Evolutionary conservation across 2,329 filamentous ascomycete species (phyloP).

Genomic region (Aspergillus fischeri): DNA sequence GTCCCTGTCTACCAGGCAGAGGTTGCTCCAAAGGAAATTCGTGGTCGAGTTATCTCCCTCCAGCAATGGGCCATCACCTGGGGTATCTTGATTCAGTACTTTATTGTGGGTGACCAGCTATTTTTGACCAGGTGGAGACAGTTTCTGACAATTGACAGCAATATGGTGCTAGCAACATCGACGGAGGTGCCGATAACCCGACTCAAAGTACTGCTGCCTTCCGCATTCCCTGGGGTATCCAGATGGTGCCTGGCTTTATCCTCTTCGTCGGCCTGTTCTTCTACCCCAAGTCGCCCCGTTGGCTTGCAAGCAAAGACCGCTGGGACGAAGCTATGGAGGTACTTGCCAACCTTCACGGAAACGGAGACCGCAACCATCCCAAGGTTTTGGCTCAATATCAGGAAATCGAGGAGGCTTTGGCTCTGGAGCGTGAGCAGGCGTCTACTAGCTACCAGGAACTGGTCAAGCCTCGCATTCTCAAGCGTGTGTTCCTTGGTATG

Average conservation of each 20-base stretch:
- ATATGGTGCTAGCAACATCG: slow-evolving; percentile 42
- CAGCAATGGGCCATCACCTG: slow-evolving; percentile 73
- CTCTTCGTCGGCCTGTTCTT: slow-evolving; percentile 52
- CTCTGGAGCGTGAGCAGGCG: slow-evolving; percentile 66
- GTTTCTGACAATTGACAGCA: slow-evolving; percentile 3
- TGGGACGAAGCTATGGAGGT: slow-evolving; percentile 51
- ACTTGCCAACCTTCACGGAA: slow-evolving; percentile 55
- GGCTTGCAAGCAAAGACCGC: slow-evolving; percentile 58
- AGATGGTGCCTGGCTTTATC: slow-evolving; percentile 56
- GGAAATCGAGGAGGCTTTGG: slow-evolving; percentile 67
- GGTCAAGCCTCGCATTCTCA: slow-evolving; percentile 65
- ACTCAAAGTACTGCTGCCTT: slow-evolving; percentile 57
- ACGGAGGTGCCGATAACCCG: slow-evolving; percentile 43
- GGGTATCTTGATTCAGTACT: slow-evolving; percentile 66
- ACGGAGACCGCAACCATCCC: slow-evolving; percentile 59
- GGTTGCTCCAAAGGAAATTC: slow-evolving; percentile 53
- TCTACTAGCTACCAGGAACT: slow-evolving; percentile 68
- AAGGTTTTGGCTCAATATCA: slow-evolving; percentile 64
- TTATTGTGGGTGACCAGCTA: slow-evolving; percentile 39
- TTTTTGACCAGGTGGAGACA: not conserved
- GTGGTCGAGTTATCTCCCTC: slow-evolving; percentile 61
- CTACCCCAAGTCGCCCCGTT: slow-evolving; percentile 57
- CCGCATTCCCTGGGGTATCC: slow-evolving; percentile 60
- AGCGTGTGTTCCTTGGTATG: slow-evolving; percentile 65
- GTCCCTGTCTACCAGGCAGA: slow-evolving; percentile 68